phyloP scores from a whole-genome alignment of 2,329 filamentous ascomycete species.

The Microdochium paspali region DNA sequence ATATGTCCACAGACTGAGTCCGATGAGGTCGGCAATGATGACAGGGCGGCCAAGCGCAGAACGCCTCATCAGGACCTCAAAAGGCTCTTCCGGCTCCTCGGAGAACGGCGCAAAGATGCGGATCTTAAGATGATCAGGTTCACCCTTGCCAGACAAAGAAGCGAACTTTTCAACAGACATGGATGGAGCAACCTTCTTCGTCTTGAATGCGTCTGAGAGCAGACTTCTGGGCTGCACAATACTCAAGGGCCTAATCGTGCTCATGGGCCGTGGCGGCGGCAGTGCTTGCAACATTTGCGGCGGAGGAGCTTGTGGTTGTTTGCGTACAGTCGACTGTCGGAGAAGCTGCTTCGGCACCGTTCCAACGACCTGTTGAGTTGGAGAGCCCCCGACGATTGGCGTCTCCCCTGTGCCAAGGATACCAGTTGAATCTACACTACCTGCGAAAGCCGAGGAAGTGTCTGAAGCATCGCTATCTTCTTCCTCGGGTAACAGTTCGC shows the following conservation, averaged over 20 bases:
- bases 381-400: conserved; percentile 43
- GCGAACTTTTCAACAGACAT: conserved; percentile 72
- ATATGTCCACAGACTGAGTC: conserved; percentile 69
- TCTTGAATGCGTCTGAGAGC: conserved; percentile 62
- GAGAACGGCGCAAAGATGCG: conserved; percentile 72
- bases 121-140: conserved; percentile 65
- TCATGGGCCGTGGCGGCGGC: conserved; percentile 61
- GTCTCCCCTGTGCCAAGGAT: conserved; percentile 58
- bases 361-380: conserved; percentile 50
- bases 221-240: conserved; percentile 61
- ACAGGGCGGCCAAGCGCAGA: conserved; percentile 59
- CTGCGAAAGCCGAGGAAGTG: conserved; percentile 55
- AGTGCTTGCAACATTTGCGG: conserved; percentile 53
- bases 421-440: conserved; percentile 61
- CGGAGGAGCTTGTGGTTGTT: conserved; percentile 45
- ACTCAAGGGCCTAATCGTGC: conserved; percentile 54
- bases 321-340: conserved; percentile 54
- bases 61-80: conserved; percentile 63
- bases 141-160: conserved; percentile 66
- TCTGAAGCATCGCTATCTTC: conserved; percentile 54
- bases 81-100: conserved; percentile 51
- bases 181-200: conserved; percentile 58
- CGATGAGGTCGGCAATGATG: conserved; percentile 73
- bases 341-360: conserved; percentile 52
- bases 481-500: conserved; percentile 45